Conservation (phyloP, 1,284 basidiomycete species). For the Tetrapyrgos nigripes region DNA sequence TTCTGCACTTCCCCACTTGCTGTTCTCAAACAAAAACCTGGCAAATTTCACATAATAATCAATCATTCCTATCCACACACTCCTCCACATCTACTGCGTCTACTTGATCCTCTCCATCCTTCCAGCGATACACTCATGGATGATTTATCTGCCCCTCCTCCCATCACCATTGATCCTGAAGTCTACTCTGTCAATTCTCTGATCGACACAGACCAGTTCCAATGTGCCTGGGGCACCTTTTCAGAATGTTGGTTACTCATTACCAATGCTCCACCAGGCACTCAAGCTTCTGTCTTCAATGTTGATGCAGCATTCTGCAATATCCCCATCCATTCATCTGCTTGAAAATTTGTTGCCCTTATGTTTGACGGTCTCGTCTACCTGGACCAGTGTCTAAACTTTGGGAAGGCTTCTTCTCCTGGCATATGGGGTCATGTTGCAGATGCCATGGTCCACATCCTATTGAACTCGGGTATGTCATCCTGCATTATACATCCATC, state of each 20-base stretch:
- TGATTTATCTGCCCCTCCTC: not conserved
- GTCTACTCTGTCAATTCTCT: conserved; percentile 2
- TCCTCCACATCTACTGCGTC: too few species aligned
- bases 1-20: too few species aligned
- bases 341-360: too few species aligned
- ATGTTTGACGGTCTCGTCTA: too few species aligned
- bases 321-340: not conserved
- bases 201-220: too few species aligned
- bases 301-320: conserved; percentile 18
- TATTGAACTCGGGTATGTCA: conserved; percentile 15
- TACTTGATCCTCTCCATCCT: too few species aligned
- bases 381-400: conserved; percentile 34
- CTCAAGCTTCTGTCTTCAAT: too few species aligned
- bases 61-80: not conserved
- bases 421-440: conserved; percentile 40
- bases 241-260: conserved; percentile 3
- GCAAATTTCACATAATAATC: not conserved
- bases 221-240: conserved; percentile 17
- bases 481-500: too few species aligned
- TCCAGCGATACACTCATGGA: not conserved
- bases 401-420: conserved; percentile 33
- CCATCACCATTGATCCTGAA: not conserved
- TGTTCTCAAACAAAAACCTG: not conserved
- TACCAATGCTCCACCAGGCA: conserved; percentile 19
- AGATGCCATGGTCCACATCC: conserved; percentile 30